These are phyloP conservation scores for Inga laurina DNA, from an alignment of 306 rosid species.

Conservation along the genomic window DNA sequence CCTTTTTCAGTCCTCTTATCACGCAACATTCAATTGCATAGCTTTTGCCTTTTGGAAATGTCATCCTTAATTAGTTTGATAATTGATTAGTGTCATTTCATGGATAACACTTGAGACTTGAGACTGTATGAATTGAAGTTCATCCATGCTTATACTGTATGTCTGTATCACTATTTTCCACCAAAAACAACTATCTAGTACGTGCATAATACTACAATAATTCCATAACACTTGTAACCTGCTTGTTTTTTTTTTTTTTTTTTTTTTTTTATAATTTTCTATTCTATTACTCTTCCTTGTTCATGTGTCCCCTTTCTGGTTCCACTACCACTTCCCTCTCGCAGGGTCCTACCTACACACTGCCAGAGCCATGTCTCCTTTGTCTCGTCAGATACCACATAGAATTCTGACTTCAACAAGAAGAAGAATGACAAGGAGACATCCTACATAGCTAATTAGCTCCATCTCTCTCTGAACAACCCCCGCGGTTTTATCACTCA, in stretches of 20 bases:
- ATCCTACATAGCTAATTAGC: neutral
- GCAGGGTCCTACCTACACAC: neutral
- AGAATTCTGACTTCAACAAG: neutral
- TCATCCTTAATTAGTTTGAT: neutral
- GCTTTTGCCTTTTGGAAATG: neutral
- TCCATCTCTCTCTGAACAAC: neutral
- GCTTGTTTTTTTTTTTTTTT: no score
- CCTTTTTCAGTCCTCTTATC: neutral
- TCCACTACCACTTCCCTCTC: no score
- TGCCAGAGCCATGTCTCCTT: neutral
- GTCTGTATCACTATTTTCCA: neutral
- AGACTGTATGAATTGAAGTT: neutral
- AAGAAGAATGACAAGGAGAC: neutral
- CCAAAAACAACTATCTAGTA: no score
- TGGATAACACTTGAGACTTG: neutral
- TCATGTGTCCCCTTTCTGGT: no score
- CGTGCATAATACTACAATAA: no score
- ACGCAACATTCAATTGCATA: neutral
- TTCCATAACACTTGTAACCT: no score
- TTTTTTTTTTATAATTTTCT: no score
- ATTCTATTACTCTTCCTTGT: no score
- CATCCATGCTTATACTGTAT: neutral
- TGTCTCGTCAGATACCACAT: neutral
- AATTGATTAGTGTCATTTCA: neutral
- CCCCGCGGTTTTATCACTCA: neutral